A percentile compares a stretch with the other conserved stretches of the same genome.
phyloP scores from a whole-genome alignment of 768 basidiomycete species.

The Podaxis pistillaris region DNA sequence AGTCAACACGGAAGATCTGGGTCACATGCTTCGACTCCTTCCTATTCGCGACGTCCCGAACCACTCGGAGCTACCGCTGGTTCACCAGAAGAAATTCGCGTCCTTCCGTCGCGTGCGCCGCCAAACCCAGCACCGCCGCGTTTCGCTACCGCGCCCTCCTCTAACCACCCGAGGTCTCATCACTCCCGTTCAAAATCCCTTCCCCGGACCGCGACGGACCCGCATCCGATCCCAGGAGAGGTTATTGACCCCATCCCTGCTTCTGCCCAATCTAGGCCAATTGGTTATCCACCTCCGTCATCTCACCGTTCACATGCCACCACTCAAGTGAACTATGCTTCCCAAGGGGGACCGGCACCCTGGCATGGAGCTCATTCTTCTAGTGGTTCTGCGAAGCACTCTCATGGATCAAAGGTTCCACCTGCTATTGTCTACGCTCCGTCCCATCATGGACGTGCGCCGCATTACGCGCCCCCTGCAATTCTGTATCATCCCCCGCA shows the following conservation, averaged over 20 bases:
- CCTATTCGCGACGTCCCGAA: constrained; percentile 26
- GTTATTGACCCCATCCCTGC: constrained; percentile 25
- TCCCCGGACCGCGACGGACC: constrained; percentile 34
- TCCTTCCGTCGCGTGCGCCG: constrained; percentile 48
- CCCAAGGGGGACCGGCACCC: constrained; percentile 1
- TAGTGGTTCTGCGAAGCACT: constrained; percentile 10
- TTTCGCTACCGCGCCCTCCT: constrained; percentile 28
- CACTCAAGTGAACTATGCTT: constrained; percentile 27
- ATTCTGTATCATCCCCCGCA: constrained; percentile 55
- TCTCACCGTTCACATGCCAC: constrained; percentile 17
- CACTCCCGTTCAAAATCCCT: constrained; percentile 47
- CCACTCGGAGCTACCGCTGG: constrained; percentile 15
- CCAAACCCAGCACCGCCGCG: constrained; percentile 19
- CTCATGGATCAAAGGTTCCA: constrained; percentile 12
- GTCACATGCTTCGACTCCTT: constrained; percentile 26
- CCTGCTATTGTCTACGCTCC: constrained; percentile 57
- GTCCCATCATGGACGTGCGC: constrained; percentile 39
- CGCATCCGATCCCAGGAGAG: constrained; percentile 23
- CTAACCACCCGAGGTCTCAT: constrained; percentile 24
- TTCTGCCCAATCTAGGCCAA: constrained; percentile 25
- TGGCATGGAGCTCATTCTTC: constrained; percentile 8
- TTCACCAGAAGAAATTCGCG: constrained; percentile 60
- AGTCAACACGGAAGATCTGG: constrained; percentile 30
- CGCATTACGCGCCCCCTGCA: constrained; percentile 59
- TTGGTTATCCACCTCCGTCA: constrained; percentile 21